These are phyloP conservation scores for Phytophthora meadii DNA, from an alignment of 352 stramenopile genomes.

Conservation along the genomic window DNA sequence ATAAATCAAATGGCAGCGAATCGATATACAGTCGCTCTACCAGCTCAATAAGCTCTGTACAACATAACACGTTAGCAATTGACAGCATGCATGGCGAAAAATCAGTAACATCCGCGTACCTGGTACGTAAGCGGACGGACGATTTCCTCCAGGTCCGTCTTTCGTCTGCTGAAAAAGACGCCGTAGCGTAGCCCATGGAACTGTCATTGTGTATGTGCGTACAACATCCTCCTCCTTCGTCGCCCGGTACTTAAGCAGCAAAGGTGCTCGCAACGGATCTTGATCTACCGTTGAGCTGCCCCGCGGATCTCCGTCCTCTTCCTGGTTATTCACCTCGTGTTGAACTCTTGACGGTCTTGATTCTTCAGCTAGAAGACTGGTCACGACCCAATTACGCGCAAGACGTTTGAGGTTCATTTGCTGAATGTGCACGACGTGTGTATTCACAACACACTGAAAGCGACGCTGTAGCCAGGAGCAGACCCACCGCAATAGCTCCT, in stretches of 20 bases:
- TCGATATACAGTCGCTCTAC: constrained; percentile 66
- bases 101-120: constrained; percentile 16
- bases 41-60: constrained; percentile 58
- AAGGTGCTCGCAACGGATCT: constrained; percentile 37
- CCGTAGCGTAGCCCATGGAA: constrained; percentile 57
- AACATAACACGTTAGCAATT: constrained; percentile 19
- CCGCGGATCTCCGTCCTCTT: constrained; percentile 7
- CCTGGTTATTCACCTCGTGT: constrained; percentile 18
- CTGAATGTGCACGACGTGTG: constrained; percentile 54
- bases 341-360: constrained; percentile 8
- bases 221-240: constrained; percentile 49
- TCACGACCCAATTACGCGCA: constrained; percentile 53
- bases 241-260: constrained; percentile 60
- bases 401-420: constrained; percentile 61
- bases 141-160: constrained; percentile 18
- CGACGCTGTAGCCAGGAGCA: constrained; percentile 74
- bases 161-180: constrained; percentile 51
- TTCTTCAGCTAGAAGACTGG: constrained; percentile 43
- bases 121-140: constrained; percentile 29
- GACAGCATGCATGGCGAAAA: no score
- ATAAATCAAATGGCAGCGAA: constrained; percentile 56
- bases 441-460: constrained; percentile 76
- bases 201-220: constrained; percentile 65
- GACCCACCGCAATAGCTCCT: constrained; percentile 57
- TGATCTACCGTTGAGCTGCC: constrained; percentile 7